phyloP scores from a whole-genome alignment of 2,329 filamentous ascomycete species.

The Truncatella angustata region DNA sequence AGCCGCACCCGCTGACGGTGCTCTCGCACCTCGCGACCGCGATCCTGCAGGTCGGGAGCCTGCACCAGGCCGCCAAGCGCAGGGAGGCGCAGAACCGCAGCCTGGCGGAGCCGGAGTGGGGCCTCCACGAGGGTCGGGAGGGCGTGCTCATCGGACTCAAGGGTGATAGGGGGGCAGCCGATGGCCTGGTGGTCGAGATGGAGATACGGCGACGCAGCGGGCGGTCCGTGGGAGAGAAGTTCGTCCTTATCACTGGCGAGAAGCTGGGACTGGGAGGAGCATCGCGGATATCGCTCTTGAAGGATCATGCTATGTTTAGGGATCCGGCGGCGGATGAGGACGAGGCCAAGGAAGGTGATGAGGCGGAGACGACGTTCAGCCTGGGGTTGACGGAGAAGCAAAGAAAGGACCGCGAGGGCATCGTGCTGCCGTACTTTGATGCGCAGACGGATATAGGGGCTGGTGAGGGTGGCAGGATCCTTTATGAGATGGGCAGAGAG shows the following conservation, averaged over 20 bases:
- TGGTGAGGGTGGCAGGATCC: slow-evolving; percentile 85
- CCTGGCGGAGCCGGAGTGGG: slow-evolving; percentile 73
- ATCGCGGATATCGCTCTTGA: slow-evolving; percentile 57
- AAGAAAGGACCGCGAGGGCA: slow-evolving; percentile 77
- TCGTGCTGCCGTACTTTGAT: slow-evolving; percentile 94
- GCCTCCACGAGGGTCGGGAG: slow-evolving; percentile 73
- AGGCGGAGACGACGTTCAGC: slow-evolving; percentile 76
- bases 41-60: slow-evolving; percentile 69
- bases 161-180: slow-evolving; percentile 21
- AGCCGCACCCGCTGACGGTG: slow-evolving; percentile 68
- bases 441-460: slow-evolving; percentile 78
- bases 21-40: slow-evolving; percentile 87
- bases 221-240: slow-evolving; percentile 69
- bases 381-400: slow-evolving; percentile 89
- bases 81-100: slow-evolving; percentile 77
- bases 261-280: slow-evolving; percentile 16
- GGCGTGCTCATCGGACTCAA: slow-evolving; percentile 71
- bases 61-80: slow-evolving; percentile 70
- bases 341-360: slow-evolving; percentile 38
- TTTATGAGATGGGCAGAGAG: slow-evolving; percentile 96
- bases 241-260: slow-evolving; percentile 40
- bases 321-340: slow-evolving; percentile 42
- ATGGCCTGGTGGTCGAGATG: slow-evolving; percentile 74
- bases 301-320: slow-evolving; percentile 73
- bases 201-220: slow-evolving; percentile 85